Evolutionary conservation across 2,329 filamentous ascomycete genomes (phyloP).

Genomic region (Neonectria ditissima): DNA sequence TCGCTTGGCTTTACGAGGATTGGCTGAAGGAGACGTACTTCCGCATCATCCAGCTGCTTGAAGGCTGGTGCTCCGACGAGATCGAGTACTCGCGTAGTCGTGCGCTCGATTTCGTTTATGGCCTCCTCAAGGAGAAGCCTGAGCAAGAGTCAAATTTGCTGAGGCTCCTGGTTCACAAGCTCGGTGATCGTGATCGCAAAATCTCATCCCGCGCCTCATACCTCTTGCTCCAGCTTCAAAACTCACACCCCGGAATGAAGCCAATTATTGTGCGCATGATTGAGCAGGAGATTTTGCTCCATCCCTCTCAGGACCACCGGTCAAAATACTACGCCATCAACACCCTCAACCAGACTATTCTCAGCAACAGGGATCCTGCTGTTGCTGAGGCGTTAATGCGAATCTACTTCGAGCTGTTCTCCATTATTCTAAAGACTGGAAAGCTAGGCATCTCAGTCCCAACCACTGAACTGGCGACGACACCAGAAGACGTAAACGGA

Average conservation of each 20-base stretch:
- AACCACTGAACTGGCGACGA: conserved; percentile 59
- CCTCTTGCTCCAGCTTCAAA: conserved; percentile 90
- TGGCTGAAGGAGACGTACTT: conserved; percentile 97
- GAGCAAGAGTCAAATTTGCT: conserved; percentile 97
- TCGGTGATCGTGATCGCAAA: conserved; percentile 95
- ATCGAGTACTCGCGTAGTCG: conserved; percentile 91
- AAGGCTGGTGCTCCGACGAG: conserved; percentile 94
- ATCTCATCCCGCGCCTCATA: conserved; percentile 95
- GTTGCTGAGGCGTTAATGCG: conserved; percentile 84
- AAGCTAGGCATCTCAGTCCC: conserved; percentile 53
- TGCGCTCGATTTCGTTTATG: conserved; percentile 91
- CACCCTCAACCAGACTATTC: conserved; percentile 94
- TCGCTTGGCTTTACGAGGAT: conserved; percentile 93
- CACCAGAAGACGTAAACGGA: conserved; percentile 41
- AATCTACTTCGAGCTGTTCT: conserved; percentile 93
- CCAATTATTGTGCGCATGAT: conserved; percentile 84
- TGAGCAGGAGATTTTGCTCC: conserved; percentile 88
- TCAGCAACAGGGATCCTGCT: conserved; percentile 84
- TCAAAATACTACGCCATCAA: conserved; percentile 97
- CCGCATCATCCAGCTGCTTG: conserved; percentile 89
- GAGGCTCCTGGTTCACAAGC: conserved; percentile 92
- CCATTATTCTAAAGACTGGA: conserved; percentile 78
- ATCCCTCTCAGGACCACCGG: conserved; percentile 86
- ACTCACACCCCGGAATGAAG: conserved; percentile 94
- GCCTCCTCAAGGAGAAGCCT: conserved; percentile 92